These are phyloP conservation scores for Lecanosticta acicola DNA, from an alignment of 2,329 filamentous ascomycete species.

Conservation along the genomic window DNA sequence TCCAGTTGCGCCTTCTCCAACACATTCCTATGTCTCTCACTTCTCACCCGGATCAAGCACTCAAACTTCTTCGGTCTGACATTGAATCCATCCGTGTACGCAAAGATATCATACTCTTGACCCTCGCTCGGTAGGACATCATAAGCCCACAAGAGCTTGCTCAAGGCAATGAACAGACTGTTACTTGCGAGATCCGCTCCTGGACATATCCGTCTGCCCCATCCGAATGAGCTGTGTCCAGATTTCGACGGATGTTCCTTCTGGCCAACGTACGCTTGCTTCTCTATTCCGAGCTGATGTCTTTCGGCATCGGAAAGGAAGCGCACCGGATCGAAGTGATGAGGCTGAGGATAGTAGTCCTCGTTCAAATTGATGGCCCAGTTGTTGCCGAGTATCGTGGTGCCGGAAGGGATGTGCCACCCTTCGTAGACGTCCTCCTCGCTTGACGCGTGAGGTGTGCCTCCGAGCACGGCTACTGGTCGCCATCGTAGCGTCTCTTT, in stretches of 20 bases:
- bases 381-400: constrained; percentile 34
- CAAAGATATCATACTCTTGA: constrained; percentile 35
- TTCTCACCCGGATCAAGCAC: constrained; percentile 33
- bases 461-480: constrained; percentile 29
- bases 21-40: constrained; percentile 28
- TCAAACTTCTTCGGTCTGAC: constrained; percentile 35
- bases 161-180: constrained; percentile 38
- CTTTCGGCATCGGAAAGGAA: constrained; percentile 17
- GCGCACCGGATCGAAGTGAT: constrained; percentile 30
- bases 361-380: constrained; percentile 14
- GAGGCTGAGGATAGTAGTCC: constrained; percentile 42
- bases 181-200: constrained; percentile 33
- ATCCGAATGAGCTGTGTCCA: constrained; percentile 14
- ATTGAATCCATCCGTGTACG: constrained; percentile 40
- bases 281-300: constrained; percentile 30
- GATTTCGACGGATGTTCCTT: constrained; percentile 16
- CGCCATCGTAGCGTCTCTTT: constrained; percentile 35
- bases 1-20: constrained; percentile 28
- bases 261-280: constrained; percentile 35
- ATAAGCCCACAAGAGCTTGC: constrained; percentile 44
- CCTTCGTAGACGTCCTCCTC: constrained; percentile 39
- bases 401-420: constrained; percentile 38
- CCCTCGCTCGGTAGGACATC: constrained; percentile 32
- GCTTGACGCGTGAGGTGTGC: constrained; percentile 40
- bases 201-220: constrained; percentile 16